phyloP scores from a whole-genome alignment of 2,329 filamentous ascomycete species.

The Seiridium unicorne region DNA sequence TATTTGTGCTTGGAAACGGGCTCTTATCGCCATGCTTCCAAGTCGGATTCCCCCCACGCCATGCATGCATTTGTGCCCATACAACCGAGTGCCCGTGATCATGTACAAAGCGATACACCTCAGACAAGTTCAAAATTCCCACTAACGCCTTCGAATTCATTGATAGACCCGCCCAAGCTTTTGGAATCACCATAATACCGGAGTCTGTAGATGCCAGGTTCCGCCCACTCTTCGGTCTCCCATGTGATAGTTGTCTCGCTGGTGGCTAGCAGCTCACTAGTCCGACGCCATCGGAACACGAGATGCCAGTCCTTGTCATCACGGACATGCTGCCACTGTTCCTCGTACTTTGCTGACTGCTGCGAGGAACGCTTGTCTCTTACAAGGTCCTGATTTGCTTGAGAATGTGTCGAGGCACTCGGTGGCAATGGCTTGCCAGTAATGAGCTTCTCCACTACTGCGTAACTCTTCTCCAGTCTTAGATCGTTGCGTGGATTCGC shows the following conservation, averaged over 20 bases:
- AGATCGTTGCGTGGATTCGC: slow-evolving; percentile 89
- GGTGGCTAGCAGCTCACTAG: slow-evolving; percentile 66
- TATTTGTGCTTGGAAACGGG: no score
- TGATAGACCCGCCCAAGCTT: slow-evolving; percentile 59
- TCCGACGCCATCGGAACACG: slow-evolving; percentile 76
- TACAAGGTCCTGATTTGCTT: slow-evolving; percentile 4
- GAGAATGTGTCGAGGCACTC: slow-evolving; percentile 9
- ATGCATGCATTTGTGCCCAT: neutral
- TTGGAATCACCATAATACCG: slow-evolving; percentile 82
- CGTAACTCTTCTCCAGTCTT: slow-evolving; percentile 73
- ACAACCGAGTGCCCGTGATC: neutral
- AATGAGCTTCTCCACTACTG: slow-evolving; percentile 66
- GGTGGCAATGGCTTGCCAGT: slow-evolving; percentile 10
- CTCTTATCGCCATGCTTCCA: no score
- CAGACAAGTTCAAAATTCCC: slow-evolving; percentile 41
- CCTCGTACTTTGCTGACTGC: neutral
- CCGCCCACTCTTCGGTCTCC: slow-evolving; percentile 65
- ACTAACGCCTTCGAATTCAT: slow-evolving; percentile 67
- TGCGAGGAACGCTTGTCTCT: neutral
- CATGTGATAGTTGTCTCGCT: slow-evolving; percentile 76
- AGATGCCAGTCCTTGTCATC: slow-evolving; percentile 81
- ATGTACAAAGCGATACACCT: neutral
- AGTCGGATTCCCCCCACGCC: no score
- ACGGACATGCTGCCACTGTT: slow-evolving; percentile 64
- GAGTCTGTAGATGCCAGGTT: slow-evolving; percentile 68